Evolutionary conservation across 2,329 filamentous ascomycete species (phyloP).

Genomic region (Talaromyces piceae): DNA sequence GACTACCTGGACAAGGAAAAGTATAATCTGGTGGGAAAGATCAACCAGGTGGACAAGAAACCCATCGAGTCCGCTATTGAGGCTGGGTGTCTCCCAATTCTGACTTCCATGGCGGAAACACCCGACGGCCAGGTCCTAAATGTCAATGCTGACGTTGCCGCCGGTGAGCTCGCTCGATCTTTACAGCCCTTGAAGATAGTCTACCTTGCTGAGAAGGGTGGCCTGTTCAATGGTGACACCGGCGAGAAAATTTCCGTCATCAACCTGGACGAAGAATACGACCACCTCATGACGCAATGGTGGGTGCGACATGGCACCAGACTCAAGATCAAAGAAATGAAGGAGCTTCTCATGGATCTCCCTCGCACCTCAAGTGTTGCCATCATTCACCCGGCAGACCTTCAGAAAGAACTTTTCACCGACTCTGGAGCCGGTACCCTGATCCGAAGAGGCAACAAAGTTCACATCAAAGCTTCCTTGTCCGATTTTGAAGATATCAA

Average conservation of each 20-base stretch:
- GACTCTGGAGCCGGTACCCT: constrained; percentile 91
- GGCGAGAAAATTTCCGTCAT: constrained; percentile 94
- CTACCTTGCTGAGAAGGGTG: constrained; percentile 97
- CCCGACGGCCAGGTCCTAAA: constrained; percentile 88
- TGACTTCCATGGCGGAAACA: constrained; percentile 95
- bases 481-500: constrained; percentile 67
- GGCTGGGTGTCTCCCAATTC: constrained; percentile 82
- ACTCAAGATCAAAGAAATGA: constrained; percentile 96
- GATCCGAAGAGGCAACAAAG: constrained; percentile 85
- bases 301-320: constrained; percentile 95
- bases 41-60: constrained; percentile 82
- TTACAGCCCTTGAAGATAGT: constrained; percentile 95
- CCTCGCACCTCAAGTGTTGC: constrained; percentile 90
- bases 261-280: constrained; percentile 94
- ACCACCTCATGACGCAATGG: constrained; percentile 81
- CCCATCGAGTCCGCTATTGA: constrained; percentile 88
- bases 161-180: constrained; percentile 80
- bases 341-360: constrained; percentile 80
- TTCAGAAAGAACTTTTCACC: constrained; percentile 95
- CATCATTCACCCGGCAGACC: constrained; percentile 91
- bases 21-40: constrained; percentile 92
- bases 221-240: constrained; percentile 87
- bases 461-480: constrained; percentile 64
- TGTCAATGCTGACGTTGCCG: constrained; percentile 95
- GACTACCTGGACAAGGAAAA: constrained; percentile 95